These are phyloP conservation scores for Apophysomyces elegans DNA, from an alignment of 371 early-diverging fungal genomes.

Conservation along the genomic window DNA sequence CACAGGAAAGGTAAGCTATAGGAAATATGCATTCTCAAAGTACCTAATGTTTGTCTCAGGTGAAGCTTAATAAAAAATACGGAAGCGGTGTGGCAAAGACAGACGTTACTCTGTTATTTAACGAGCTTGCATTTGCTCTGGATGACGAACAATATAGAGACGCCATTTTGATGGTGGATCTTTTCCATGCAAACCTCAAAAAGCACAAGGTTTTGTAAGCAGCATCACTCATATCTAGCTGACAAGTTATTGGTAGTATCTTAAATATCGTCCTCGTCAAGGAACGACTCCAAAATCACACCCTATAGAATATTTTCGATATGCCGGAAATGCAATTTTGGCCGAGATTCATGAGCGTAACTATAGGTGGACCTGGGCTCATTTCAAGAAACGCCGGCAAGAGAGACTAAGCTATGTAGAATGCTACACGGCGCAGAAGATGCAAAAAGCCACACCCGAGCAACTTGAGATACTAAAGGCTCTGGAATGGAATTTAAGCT, in stretches of 20 bases:
- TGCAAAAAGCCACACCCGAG: conserved; percentile 58
- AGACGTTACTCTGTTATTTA: conserved; percentile 78
- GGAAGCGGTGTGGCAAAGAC: conserved; percentile 68
- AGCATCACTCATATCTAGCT: neutral
- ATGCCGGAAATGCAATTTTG: conserved; percentile 78
- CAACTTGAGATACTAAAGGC: conserved; percentile 62
- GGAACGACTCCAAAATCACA: conserved; percentile 77
- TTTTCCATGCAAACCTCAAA: conserved; percentile 78
- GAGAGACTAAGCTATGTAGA: conserved; percentile 82
- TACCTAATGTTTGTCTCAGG: conserved; percentile 11
- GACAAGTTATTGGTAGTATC: conserved; percentile 61
- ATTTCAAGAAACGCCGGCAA: conserved; percentile 81
- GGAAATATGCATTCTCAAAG: conserved; percentile 9
- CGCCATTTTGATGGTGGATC: conserved; percentile 76
- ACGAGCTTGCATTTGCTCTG: conserved; percentile 89
- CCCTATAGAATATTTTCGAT: conserved; percentile 86
- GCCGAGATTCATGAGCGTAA: conserved; percentile 89
- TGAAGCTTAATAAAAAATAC: conserved; percentile 70
- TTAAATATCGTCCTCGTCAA: conserved; percentile 80
- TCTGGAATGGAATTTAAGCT: conserved; percentile 81
- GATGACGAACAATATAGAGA: conserved; percentile 91
- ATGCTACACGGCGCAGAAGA: conserved; percentile 73
- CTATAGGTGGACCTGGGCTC: conserved; percentile 87
- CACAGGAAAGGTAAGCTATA: conserved; percentile 70
- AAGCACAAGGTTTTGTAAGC: conserved; percentile 39